phyloP scores from a whole-genome alignment of 2,329 filamentous ascomycete species.

The Neophaeococcomyces mojaviensis region DNA sequence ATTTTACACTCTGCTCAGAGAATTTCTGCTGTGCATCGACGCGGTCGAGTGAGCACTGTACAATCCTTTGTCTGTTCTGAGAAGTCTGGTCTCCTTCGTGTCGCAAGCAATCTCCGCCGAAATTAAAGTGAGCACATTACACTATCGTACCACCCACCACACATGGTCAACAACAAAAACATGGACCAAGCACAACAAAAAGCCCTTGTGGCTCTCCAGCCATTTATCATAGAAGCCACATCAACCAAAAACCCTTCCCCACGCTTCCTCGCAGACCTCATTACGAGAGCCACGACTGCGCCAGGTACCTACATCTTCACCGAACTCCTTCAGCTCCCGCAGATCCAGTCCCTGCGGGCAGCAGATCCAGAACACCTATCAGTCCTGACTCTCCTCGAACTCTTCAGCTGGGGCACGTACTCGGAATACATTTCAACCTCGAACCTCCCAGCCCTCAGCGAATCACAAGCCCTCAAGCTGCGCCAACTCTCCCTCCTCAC shows the following conservation, averaged over 20 bases:
- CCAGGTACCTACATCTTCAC: slow-evolving; percentile 88
- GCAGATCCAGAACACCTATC: slow-evolving; percentile 49
- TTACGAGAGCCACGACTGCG: slow-evolving; percentile 80
- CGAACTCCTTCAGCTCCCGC: slow-evolving; percentile 75
- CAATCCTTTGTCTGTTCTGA: no score
- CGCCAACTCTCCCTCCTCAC: slow-evolving; percentile 83
- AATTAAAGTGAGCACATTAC: no score
- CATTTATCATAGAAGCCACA: slow-evolving; percentile 84
- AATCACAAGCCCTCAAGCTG: slow-evolving; percentile 72
- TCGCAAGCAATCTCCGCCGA: no score
- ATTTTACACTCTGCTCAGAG: no score
- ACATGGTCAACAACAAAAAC: background rate
- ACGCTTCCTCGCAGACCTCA: slow-evolving; percentile 75
- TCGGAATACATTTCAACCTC: slow-evolving; percentile 58
- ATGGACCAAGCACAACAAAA: slow-evolving; percentile 45
- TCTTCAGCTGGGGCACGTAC: slow-evolving; percentile 92
- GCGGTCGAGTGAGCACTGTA: no score
- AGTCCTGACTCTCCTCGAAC: slow-evolving; percentile 66
- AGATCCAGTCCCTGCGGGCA: slow-evolving; percentile 64
- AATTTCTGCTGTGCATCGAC: no score
- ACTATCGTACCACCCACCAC: no score
- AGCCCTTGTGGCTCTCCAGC: slow-evolving; percentile 58
- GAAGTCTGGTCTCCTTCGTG: no score
- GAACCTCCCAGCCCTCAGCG: slow-evolving; percentile 63
- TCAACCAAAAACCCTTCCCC: slow-evolving; percentile 65